These are phyloP conservation scores for Pythium coloratum DNA, from an alignment of 352 stramenopile genomes.

Conservation along the genomic window DNA sequence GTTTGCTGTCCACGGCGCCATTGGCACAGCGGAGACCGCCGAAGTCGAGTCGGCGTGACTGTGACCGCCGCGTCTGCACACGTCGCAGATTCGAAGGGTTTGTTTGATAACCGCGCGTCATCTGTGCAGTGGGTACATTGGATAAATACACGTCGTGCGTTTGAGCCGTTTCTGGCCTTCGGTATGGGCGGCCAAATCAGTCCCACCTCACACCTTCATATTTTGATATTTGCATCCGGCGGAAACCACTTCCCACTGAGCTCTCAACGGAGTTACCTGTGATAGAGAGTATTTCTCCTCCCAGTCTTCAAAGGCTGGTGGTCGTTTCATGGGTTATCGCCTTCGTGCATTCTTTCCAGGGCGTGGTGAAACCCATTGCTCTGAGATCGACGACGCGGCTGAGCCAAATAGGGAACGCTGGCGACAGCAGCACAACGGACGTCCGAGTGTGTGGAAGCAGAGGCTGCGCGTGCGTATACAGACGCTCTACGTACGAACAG, in stretches of 20 bases:
- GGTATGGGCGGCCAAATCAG: constrained; percentile 20
- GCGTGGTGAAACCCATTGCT: constrained; percentile 26
- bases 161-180: constrained; percentile 19
- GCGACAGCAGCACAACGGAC: constrained; percentile 22
- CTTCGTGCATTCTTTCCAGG: constrained; percentile 3
- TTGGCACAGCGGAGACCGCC: background rate
- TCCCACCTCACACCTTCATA: constrained; percentile 11
- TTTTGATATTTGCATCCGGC: background rate
- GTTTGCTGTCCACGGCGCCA: constrained; percentile 24
- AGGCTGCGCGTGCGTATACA: background rate
- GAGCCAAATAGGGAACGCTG: constrained; percentile 17
- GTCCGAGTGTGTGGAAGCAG: constrained; percentile 5
- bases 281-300: constrained; percentile 12
- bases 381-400: constrained; percentile 4
- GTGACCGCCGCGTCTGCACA: background rate
- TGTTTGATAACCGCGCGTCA: constrained; percentile 25
- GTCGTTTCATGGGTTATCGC: constrained; percentile 27
- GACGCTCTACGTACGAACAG: background rate
- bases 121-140: constrained; percentile 15
- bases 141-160: constrained; percentile 21
- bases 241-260: background rate
- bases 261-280: background rate
- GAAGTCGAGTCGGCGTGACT: background rate
- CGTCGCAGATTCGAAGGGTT: background rate
- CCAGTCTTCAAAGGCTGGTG: background rate